Evolutionary conservation across 129 eudicot species (phyloP), one percentile per base, ranked within the genome.

Genomic region (Deinandra increscens): DNA sequence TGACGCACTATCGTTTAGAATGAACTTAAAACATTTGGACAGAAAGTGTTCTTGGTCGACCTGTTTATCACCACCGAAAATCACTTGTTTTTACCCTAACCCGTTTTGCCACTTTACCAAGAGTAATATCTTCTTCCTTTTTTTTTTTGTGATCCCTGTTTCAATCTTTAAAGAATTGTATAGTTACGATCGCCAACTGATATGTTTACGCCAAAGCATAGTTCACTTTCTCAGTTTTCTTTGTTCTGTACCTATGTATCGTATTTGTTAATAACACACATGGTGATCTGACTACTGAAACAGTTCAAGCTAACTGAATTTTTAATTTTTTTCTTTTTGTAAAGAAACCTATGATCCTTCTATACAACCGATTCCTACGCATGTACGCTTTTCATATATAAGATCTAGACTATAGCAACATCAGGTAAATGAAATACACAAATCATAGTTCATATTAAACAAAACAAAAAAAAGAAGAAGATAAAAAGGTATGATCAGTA

Each of bases 61-160:
- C 63, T 7, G 9, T 9, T 19, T 39, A 33, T 50, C 26, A 6
- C 18, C 26, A 22, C 38, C 22, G 12, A 37, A 19, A 37, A 8
- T 26, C 22, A 44, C 15, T 2, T 0, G 37, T 42, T 41, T 65
- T 15, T 7, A 19, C 37, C 33, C 15, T n/a, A 23, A 65, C 14
- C 22, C 54, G 22, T 64, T 19, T 64, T 13, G 39, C 9, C 70
- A 19, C 9, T 14, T 64, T 43, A 64, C 36, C 41, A 23, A 33
- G 60, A 34, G 46, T 5, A 34, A 11, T 0, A 13, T 68, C 26
- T 9, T 49, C 18, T 51, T 12, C n/a, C n/a, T n/a, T n/a, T n/a
- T 38, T 29, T 56, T 44, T 58, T 43, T 31, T 56, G 14, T 71
- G 76, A 71, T 60, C 75, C 55, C 8, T n/a, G 15, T 71, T 71